Evolutionary conservation across 2,329 filamentous ascomycete species (phyloP).

Genomic region (Tolypocladium paradoxum): DNA sequence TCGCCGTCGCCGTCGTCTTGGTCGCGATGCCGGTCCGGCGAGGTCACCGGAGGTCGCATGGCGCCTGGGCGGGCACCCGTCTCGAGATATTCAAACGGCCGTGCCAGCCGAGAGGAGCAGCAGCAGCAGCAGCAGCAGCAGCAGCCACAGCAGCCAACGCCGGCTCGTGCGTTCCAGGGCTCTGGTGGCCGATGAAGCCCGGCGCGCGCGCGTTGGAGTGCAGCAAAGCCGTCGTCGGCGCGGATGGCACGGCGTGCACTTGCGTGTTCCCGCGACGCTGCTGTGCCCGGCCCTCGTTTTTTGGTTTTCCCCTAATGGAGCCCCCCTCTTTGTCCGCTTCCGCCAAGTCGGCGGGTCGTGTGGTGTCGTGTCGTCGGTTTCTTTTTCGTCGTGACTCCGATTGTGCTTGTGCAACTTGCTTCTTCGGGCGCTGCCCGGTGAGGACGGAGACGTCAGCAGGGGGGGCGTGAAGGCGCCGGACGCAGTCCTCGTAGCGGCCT

Average conservation of each 20-base stretch:
- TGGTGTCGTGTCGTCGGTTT: not conserved
- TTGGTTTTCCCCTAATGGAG: not conserved
- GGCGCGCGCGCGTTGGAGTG: not conserved
- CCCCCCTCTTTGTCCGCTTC: not conserved
- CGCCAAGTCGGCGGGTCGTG: not conserved
- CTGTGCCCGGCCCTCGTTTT: not conserved
- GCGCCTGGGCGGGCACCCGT: not conserved
- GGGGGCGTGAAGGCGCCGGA: not conserved
- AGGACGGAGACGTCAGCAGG: not conserved
- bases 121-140: too few relatives aligned
- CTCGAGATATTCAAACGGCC: not conserved
- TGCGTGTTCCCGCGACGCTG: not conserved
- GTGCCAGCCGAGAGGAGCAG: not conserved
- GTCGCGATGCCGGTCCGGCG: slow-evolving; percentile 4
- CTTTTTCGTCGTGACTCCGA: not conserved
- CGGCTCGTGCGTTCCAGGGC: not conserved
- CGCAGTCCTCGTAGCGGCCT: not conserved
- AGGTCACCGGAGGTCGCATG: slow-evolving; percentile 8
- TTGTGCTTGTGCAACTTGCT: not conserved
- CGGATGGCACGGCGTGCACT: not conserved
- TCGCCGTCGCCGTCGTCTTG: not conserved
- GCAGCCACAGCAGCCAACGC: not conserved
- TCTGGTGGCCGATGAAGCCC: not conserved
- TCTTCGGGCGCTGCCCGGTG: not conserved
- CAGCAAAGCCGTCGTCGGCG: not conserved